Conservation (phyloP, 176 grass and related monocot species). For the Tillandsia fasciculata region DNA sequence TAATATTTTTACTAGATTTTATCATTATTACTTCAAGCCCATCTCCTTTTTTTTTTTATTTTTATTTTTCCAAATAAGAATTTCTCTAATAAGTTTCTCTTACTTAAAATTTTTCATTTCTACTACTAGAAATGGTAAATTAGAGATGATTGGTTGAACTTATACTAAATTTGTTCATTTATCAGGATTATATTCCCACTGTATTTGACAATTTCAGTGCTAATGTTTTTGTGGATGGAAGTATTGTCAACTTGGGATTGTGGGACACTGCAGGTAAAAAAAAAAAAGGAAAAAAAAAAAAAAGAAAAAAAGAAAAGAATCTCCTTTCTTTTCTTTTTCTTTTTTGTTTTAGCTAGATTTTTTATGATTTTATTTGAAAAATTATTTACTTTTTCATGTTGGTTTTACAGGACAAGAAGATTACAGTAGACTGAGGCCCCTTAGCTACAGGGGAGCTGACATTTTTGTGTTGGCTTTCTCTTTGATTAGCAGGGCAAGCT, state of each 20-base stretch:
- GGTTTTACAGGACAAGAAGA: slow-evolving; percentile 66
- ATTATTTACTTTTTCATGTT: background rate
- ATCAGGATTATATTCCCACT: slow-evolving; percentile 73
- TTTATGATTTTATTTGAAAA: background rate
- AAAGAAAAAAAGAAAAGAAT: no score
- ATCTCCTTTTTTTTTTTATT: background rate
- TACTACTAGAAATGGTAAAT: background rate
- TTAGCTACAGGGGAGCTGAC: slow-evolving; percentile 85
- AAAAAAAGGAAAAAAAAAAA: no score
- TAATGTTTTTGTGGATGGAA: slow-evolving; percentile 66
- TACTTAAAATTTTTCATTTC: no score
- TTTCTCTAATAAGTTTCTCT: no score
- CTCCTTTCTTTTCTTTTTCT: no score
- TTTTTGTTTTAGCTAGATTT: background rate
- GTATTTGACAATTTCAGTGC: slow-evolving; percentile 86
- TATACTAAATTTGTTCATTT: background rate
- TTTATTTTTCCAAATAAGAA: background rate
- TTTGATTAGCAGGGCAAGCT: slow-evolving; percentile 85
- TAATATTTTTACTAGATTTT: background rate
- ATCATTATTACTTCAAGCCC: no score
- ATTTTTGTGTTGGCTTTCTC: slow-evolving; percentile 92
- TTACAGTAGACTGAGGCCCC: slow-evolving; percentile 83
- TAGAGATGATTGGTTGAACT: background rate
- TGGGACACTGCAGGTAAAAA: slow-evolving; percentile 56
- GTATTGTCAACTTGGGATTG: slow-evolving; percentile 57